These are phyloP conservation scores for Colletotrichum orchidophilum DNA, from an alignment of 2,329 filamentous ascomycete species.

Conservation along the genomic window DNA sequence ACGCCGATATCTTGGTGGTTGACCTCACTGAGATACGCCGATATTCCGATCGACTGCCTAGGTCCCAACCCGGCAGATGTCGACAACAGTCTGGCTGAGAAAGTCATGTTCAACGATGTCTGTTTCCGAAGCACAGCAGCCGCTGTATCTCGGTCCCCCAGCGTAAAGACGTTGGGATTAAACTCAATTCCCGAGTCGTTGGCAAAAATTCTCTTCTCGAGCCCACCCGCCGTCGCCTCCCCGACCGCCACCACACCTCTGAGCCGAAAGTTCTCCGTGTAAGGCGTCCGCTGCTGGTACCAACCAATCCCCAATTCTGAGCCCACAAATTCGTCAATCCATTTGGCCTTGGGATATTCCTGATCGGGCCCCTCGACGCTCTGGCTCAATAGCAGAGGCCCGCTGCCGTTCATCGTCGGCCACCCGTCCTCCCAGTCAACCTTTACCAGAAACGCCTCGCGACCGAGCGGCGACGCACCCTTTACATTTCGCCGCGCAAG, in stretches of 20 bases:
- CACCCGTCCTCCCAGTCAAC: constrained; percentile 38
- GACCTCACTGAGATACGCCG: constrained; percentile 39
- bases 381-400: constrained; percentile 25
- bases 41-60: constrained; percentile 39
- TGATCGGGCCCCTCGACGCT: constrained; percentile 15
- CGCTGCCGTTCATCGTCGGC: constrained; percentile 37
- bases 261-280: constrained; percentile 21
- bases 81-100: constrained; percentile 36
- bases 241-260: neutral
- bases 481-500: constrained; percentile 35
- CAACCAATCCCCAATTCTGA: constrained; percentile 4
- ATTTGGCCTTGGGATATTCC: constrained; percentile 7
- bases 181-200: constrained; percentile 41
- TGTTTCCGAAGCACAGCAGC: constrained; percentile 42
- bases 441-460: constrained; percentile 37
- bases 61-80: constrained; percentile 33
- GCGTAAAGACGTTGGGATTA: constrained; percentile 40
- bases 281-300: constrained; percentile 28
- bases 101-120: constrained; percentile 43
- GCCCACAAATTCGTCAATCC: constrained; percentile 14
- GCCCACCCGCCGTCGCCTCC: neutral
- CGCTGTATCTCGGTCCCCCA: constrained; percentile 42
- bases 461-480: constrained; percentile 33
- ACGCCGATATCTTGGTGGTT: constrained; percentile 41
- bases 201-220: neutral